Conservation (phyloP, 2,329 filamentous ascomycete genomes). For the Gnomoniopsis smithogilvyi region DNA sequence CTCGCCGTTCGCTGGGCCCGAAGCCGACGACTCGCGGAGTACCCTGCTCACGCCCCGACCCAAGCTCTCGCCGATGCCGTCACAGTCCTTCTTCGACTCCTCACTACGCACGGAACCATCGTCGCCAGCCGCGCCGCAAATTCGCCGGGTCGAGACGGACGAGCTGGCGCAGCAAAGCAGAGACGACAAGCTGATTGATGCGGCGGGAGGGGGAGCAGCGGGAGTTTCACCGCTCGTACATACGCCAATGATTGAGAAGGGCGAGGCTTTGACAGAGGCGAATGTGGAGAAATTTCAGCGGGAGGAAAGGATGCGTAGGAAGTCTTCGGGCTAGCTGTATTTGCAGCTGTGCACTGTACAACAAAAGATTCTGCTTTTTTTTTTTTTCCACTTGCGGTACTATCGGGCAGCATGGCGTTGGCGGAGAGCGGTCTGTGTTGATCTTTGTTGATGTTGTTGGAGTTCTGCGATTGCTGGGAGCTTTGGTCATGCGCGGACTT, state of each 20-base stretch:
- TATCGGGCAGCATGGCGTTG: slow-evolving; percentile 14
- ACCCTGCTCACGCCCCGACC: slow-evolving; percentile 9
- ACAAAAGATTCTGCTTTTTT: background rate
- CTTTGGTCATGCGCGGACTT: background rate
- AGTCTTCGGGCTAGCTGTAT: background rate
- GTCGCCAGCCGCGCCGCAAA: slow-evolving; percentile 4
- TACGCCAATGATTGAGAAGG: slow-evolving; percentile 14
- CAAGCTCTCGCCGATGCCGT: background rate
- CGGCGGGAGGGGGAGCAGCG: slow-evolving; percentile 15
- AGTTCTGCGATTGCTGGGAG: background rate
- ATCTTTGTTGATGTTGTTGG: background rate
- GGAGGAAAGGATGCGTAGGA: slow-evolving; percentile 13
- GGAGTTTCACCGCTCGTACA: slow-evolving; percentile 13
- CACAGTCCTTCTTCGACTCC: background rate
- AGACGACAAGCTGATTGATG: slow-evolving; percentile 27
- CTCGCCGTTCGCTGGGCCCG: background rate
- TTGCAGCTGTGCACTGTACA: slow-evolving; percentile 11
- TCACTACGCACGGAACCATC: background rate
- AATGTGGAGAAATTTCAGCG: slow-evolving; percentile 24
- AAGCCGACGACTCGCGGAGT: background rate
- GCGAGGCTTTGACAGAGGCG: slow-evolving; percentile 24
- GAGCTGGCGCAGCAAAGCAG: slow-evolving; percentile 23
- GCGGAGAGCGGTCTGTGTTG: background rate
- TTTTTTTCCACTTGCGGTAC: background rate
- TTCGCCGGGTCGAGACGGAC: slow-evolving; percentile 18